phyloP scores from a whole-genome alignment of 176 grass and related monocot species.

The Zoysia japonica region DNA sequence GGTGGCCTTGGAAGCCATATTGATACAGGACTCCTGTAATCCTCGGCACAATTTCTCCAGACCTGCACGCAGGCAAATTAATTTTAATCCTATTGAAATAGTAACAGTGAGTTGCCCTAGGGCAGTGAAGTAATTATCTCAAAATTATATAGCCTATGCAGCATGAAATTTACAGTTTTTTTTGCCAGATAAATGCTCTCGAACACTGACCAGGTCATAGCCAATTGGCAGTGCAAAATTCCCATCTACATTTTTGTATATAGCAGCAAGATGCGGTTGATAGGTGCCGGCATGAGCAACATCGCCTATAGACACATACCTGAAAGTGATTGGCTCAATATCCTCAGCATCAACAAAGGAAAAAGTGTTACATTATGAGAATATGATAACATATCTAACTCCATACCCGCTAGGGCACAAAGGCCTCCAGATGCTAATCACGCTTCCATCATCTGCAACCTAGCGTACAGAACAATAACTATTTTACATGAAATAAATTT shows the following conservation, averaged over 20 bases:
- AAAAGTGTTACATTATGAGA: conserved; percentile 28
- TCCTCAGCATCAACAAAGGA: conserved; percentile 24
- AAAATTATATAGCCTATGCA: not conserved
- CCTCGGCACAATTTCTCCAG: conserved; percentile 89
- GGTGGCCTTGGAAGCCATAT: conserved; percentile 89
- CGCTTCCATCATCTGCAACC: conserved; percentile 70
- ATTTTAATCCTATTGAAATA: not conserved
- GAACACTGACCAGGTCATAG: conserved; percentile 82
- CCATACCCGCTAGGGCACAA: conserved; percentile 78
- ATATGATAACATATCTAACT: not conserved
- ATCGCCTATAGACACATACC: conserved; percentile 90
- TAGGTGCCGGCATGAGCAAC: conserved; percentile 74
- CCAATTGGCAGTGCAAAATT: conserved; percentile 85
- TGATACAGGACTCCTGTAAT: conserved; percentile 67
- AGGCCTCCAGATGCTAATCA: conserved; percentile 90
- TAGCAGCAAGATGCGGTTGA: conserved; percentile 60
- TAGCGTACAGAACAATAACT: conserved; percentile 39
- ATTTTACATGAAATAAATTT: conserved; percentile 28
- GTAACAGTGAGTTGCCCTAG: not conserved
- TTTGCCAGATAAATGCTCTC: conserved; percentile 23
- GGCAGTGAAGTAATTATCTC: too few relatives aligned
- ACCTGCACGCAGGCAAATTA: conserved; percentile 49
- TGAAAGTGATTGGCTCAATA: conserved; percentile 43
- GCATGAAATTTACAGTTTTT: not conserved
- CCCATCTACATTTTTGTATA: conserved; percentile 68